phyloP scores from a whole-genome alignment of 495 filamentous ascomycete species.

The Neurospora terricola region DNA sequence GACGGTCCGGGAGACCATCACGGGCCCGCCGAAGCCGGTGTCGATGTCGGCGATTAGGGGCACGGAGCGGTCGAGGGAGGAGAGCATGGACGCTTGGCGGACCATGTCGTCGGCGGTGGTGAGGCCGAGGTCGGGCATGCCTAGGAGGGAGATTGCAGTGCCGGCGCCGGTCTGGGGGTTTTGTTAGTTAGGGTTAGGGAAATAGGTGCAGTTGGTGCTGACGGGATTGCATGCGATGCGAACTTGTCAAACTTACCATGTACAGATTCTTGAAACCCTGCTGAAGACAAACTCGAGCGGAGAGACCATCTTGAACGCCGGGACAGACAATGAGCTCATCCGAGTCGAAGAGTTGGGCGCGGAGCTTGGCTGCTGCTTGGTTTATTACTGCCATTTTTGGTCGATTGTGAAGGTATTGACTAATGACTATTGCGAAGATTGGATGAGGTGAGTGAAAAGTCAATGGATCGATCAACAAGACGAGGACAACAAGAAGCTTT shows the following conservation, averaged over 20 bases:
- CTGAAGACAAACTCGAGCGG: conserved; percentile 51
- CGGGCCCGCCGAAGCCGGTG: conserved; percentile 51
- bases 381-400: conserved; percentile 5
- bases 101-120: conserved; percentile 55
- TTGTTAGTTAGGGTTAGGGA: background rate
- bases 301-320: conserved; percentile 63
- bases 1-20: conserved; percentile 53
- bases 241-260: conserved; percentile 43
- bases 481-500: too few species aligned
- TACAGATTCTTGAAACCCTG: conserved; percentile 55
- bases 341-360: conserved; percentile 25
- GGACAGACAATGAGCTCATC: conserved; percentile 46
- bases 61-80: conserved; percentile 45
- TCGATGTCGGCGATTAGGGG: conserved; percentile 64
- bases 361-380: conserved; percentile 28
- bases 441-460: background rate
- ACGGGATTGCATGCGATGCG: too few species aligned
- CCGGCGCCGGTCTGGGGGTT: conserved; percentile 50
- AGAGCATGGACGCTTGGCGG: conserved; percentile 56
- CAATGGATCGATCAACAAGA: background rate
- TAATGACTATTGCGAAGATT: background rate
- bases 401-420: background rate
- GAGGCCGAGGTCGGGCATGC: conserved; percentile 58
- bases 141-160: conserved; percentile 51
- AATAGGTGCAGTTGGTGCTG: too few species aligned